Percentiles rank a stretch among this genome's conserved stretches.
These are phyloP conservation scores for Mycena metata DNA, from an alignment of 768 basidiomycete genomes.

Conservation along the genomic window DNA sequence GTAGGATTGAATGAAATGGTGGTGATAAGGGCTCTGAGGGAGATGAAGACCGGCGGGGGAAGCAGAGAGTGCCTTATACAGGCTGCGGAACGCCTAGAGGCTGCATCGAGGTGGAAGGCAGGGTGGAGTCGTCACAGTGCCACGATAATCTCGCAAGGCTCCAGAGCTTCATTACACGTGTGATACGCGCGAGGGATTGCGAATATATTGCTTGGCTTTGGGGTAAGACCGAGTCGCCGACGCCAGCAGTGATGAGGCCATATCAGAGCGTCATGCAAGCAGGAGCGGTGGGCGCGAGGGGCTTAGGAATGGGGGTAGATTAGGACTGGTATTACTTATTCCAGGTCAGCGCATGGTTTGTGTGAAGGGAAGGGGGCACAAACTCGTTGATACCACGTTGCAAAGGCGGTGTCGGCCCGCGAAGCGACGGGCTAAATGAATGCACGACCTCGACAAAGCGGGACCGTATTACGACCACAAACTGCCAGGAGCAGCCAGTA, in stretches of 20 bases:
- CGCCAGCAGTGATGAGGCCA: neutral
- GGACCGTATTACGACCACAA: neutral
- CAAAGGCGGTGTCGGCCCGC: conserved; percentile 17
- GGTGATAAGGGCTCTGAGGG: neutral
- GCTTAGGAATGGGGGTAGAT: neutral
- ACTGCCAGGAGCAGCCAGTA: too few relatives aligned
- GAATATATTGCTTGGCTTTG: neutral
- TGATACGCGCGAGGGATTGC: conserved; percentile 1
- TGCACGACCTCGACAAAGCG: neutral
- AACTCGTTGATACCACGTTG: conserved; percentile 33
- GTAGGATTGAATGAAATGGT: neutral
- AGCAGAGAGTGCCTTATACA: conserved; percentile 17
- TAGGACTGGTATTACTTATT: conserved; percentile 9
- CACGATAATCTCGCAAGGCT: conserved; percentile 39
- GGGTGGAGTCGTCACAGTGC: conserved; percentile 6
- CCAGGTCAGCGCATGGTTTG: conserved; percentile 12
- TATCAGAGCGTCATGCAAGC: neutral
- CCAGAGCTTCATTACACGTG: conserved; percentile 27
- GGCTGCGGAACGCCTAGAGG: conserved; percentile 32
- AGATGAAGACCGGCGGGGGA: neutral
- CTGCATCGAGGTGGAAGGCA: conserved; percentile 34
- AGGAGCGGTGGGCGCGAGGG: neutral
- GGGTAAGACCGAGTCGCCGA: conserved; percentile 7
- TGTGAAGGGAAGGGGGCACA: conserved; percentile 7
- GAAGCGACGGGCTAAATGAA: neutral